Evolutionary conservation across 139 green algal genomes (phyloP).

Genomic region (Klebsormidium nitens): DNA sequence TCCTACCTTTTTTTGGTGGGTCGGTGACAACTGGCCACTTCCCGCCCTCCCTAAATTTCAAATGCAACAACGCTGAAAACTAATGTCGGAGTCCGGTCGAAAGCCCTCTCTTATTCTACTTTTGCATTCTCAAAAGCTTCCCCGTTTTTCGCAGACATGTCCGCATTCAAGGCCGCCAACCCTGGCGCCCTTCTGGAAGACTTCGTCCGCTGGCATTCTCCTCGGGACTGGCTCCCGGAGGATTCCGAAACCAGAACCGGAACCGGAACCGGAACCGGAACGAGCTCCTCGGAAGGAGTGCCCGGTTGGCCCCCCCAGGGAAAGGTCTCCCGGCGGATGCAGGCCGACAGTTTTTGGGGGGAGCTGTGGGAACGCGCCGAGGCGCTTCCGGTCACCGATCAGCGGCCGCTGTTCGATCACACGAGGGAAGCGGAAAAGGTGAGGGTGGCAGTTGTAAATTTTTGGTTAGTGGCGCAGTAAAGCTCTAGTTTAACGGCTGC

Average conservation of each 20-base stretch:
- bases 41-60: too few relatives aligned
- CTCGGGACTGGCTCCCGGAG: constrained; percentile 54
- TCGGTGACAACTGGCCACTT: too few relatives aligned
- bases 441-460: constrained; percentile 10
- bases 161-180: constrained; percentile 92
- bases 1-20: too few relatives aligned
- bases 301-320: constrained; percentile 21
- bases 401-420: constrained; percentile 38
- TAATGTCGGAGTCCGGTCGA: background rate
- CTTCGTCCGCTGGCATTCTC: constrained; percentile 79
- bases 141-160: constrained; percentile 63
- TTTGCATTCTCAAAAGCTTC: background rate
- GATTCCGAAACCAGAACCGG: background rate
- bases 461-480: too few relatives aligned
- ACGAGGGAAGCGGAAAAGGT: constrained; percentile 37
- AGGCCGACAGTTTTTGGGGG: constrained; percentile 47
- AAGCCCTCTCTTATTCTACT: background rate
- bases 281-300: constrained; percentile 27
- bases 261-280: background rate
- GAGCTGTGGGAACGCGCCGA: constrained; percentile 55
- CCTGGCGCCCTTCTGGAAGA: constrained; percentile 65
- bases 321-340: constrained; percentile 35
- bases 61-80: too few relatives aligned
- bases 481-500: too few relatives aligned
- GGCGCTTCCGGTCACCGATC: constrained; percentile 6